Base-by-base conservation (phyloP, 768 basidiomycete species). In the Leccinum uliginosum region DNA sequence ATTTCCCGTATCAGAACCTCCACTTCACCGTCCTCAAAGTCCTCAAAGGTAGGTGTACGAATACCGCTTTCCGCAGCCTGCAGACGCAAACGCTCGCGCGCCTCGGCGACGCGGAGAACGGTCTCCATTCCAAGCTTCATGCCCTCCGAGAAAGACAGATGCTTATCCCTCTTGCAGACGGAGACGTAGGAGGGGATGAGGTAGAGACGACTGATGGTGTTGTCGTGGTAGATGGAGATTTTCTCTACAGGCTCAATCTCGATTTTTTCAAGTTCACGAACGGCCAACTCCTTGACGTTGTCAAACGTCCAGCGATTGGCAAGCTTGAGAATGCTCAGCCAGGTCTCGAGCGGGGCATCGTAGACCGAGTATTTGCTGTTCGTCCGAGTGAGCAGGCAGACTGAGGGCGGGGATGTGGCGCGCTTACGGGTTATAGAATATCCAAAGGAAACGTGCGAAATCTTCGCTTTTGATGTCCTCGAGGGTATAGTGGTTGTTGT, bases 401-500 rank as follows among this genome's bases (percentile, higher is more conserved):
- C 10, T 19, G 19, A 51, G 19, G 19, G 6, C n/a, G 1, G 32
- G 10, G 35, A 51, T 15, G 19, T 17, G 30, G 19, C 29, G 7
- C 34, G 73, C 82, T 54, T 58, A 86, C 85, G 77, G 73, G 52
- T 85, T 84, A 51, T 87, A 87, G 50, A 86, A 83, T 0, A 86
- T 77, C 81, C 80, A 85, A 0, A 84, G 67, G 47, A 86, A 80
- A 0, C 78, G 77, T 15, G 77, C 74, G 53, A 86, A 83, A 21
- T 84, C 82, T 5, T 73, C 69, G 0, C 75, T 72, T 24, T 74
- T 75, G 10, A 75, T 72, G 17, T 76, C 74, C 5, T 76, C 71
- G 2, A 87, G 68, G 4, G 77, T 69, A 24, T 83, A 75, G 0
- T 61, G 56, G 45, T 45, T 45, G 12, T 2, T 6, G 23, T 82